phyloP scores from a whole-genome alignment of 805 yeast genomes.

The Ogataea methanolica region DNA sequence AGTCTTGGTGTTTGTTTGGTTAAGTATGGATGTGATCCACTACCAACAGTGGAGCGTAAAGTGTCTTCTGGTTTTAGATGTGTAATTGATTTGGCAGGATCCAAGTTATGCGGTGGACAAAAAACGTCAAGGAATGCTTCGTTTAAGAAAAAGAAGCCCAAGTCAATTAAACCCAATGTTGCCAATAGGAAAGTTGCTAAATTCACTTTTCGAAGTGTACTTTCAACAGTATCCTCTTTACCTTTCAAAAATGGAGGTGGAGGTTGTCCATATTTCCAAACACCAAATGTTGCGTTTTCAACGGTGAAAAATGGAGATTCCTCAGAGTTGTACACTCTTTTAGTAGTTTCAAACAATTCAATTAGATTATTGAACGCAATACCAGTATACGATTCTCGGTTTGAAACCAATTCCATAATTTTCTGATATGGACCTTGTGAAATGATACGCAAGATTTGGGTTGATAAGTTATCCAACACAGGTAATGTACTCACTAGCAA shows the following conservation, averaged over 20 bases:
- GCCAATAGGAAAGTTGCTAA: conserved; percentile 87
- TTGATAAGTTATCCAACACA: conserved; percentile 73
- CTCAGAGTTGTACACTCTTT: conserved; percentile 58
- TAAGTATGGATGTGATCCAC: background rate
- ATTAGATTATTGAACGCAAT: conserved; percentile 61
- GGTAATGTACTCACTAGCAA: conserved; percentile 66
- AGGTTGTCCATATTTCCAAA: conserved; percentile 59
- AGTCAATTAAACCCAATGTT: conserved; percentile 74
- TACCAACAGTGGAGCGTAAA: conserved; percentile 10
- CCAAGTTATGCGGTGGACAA: conserved; percentile 65
- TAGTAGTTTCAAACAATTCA: conserved; percentile 75
- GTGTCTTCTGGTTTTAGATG: conserved; percentile 20
- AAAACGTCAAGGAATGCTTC: conserved; percentile 82
- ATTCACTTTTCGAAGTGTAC: conserved; percentile 77
- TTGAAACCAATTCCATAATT: conserved; percentile 63
- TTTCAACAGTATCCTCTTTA: conserved; percentile 56
- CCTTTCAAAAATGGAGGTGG: conserved; percentile 56
- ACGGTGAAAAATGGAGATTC: conserved; percentile 71
- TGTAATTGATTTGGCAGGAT: conserved; percentile 36
- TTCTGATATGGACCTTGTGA: conserved; percentile 75
- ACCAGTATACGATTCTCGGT: conserved; percentile 60
- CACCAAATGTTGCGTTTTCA: conserved; percentile 64
- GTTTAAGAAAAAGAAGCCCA: conserved; percentile 83
- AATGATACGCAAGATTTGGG: conserved; percentile 71
- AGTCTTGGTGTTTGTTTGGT: conserved; percentile 9